These are phyloP conservation scores for Cymbopogon flexuosus DNA, from an alignment of 202 grass and related monocot genomes.

Conservation along the genomic window DNA sequence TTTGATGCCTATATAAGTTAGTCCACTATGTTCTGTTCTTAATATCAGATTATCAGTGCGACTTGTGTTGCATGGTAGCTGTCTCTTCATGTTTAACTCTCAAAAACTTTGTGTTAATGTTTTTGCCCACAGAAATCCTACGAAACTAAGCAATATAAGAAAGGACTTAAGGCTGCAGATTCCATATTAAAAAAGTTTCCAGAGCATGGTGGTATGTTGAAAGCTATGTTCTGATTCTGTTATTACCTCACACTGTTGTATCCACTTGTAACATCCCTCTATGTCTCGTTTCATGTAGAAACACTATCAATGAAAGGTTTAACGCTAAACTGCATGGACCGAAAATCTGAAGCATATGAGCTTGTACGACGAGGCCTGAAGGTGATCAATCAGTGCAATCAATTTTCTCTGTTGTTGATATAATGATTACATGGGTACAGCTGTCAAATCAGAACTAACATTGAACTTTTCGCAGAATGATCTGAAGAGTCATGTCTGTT, in stretches of 20 bases:
- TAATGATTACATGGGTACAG: background rate
- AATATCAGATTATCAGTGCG: background rate
- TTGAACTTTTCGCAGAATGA: slow-evolving; percentile 66
- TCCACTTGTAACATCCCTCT: background rate
- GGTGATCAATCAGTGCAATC: slow-evolving; percentile 38
- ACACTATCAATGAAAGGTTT: slow-evolving; percentile 99
- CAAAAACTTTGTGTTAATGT: slow-evolving; percentile 28
- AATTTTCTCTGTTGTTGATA: background rate
- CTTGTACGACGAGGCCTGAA: slow-evolving; percentile 96
- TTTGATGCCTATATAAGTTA: background rate
- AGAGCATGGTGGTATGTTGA: slow-evolving; percentile 88
- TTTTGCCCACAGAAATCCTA: slow-evolving; percentile 82
- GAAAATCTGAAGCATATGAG: slow-evolving; percentile 96
- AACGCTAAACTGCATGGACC: slow-evolving; percentile 97
- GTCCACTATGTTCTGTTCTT: background rate
- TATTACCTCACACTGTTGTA: background rate
- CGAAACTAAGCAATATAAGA: slow-evolving; percentile 99
- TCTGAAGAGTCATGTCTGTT: slow-evolving; percentile 99
- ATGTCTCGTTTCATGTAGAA: slow-evolving; percentile 50
- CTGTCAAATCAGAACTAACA: slow-evolving; percentile 6
- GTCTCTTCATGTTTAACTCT: background rate
- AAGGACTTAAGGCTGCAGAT: slow-evolving; percentile 94
- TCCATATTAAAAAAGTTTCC: slow-evolving; percentile 97
- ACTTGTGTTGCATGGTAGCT: background rate
- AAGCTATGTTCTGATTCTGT: slow-evolving; percentile 13